phyloP scores from a whole-genome alignment of 2,329 filamentous ascomycete species.

The Apiospora malaysiana region DNA sequence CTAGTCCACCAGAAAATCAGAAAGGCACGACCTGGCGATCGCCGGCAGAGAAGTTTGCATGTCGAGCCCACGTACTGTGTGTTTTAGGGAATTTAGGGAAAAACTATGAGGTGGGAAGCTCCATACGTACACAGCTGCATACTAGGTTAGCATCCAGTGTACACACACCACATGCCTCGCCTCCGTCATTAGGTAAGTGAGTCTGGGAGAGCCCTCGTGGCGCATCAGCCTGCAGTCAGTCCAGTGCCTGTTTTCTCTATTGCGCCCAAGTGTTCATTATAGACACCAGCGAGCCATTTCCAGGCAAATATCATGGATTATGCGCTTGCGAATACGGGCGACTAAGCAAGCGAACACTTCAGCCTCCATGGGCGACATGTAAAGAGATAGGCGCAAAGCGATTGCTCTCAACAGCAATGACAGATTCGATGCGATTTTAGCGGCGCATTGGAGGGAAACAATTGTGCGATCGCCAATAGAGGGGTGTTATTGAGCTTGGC shows the following conservation, averaged over 20 bases:
- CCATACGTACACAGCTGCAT: constrained; percentile 10
- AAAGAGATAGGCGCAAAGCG: constrained; percentile 5
- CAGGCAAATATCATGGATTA: too few species aligned
- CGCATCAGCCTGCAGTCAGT: constrained; percentile 2
- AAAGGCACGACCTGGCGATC: constrained; percentile 22
- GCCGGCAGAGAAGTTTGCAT: constrained; percentile 22
- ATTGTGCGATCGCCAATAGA: constrained; percentile 19
- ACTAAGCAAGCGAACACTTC: background rate
- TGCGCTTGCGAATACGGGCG: background rate
- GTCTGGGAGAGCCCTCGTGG: background rate
- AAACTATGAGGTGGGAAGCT: constrained; percentile 16
- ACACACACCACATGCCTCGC: too few species aligned
- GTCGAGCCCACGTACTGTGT: constrained; percentile 9
- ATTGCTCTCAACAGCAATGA: background rate
- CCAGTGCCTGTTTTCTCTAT: background rate
- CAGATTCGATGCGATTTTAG: constrained; percentile 17
- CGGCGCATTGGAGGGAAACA: constrained; percentile 18
- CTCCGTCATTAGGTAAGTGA: background rate
- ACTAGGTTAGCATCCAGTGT: background rate
- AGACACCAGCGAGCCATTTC: too few species aligned
- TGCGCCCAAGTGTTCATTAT: background rate
- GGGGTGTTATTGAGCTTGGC: constrained; percentile 17
- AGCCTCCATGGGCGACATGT: constrained; percentile 1
- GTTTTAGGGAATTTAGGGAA: constrained; percentile 8
- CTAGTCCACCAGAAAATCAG: constrained; percentile 9